A percentile compares a stretch with the other conserved stretches of the same genome.
Evolutionary conservation across 768 basidiomycete genomes (phyloP).

Genomic region (Lactarius deliciosus): DNA sequence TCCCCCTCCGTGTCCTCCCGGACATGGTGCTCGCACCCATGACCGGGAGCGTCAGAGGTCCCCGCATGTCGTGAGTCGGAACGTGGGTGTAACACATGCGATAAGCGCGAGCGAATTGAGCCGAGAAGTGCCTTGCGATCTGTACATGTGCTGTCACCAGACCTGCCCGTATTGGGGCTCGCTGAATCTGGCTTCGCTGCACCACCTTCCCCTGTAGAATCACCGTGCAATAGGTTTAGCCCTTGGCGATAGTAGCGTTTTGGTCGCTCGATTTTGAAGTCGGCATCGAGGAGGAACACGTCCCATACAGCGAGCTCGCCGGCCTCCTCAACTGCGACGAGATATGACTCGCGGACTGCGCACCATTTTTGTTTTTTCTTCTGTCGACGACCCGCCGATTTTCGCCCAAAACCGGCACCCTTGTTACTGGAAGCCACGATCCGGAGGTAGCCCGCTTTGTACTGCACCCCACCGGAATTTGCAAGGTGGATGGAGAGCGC

Average conservation of each 20-base stretch:
- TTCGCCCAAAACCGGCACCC: conserved; percentile 61
- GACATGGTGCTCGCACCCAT: conserved; percentile 23
- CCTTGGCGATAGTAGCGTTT: conserved; percentile 87
- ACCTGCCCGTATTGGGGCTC: conserved; percentile 24
- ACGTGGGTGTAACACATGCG: conserved; percentile 9
- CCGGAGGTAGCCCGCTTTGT: conserved; percentile 84
- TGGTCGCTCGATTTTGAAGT: conserved; percentile 90
- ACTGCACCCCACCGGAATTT: conserved; percentile 78
- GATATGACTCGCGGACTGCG: conserved; percentile 86
- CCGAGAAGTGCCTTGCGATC: conserved; percentile 37
- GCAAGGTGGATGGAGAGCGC: conserved; percentile 82
- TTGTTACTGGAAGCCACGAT: conserved; percentile 54
- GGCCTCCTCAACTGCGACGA: conserved; percentile 83
- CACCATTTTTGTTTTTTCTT: conserved; percentile 83
- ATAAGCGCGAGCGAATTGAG: conserved; percentile 46
- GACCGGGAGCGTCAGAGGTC: not conserved
- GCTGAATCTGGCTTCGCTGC: conserved; percentile 8
- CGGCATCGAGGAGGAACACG: conserved; percentile 87
- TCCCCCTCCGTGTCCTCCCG: conserved; percentile 20
- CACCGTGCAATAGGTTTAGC: conserved; percentile 58
- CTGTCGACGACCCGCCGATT: conserved; percentile 56
- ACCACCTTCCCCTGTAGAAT: conserved; percentile 31
- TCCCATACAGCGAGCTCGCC: conserved; percentile 92
- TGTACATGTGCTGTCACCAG: conserved; percentile 36
- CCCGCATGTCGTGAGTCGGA: conserved; percentile 18